These are phyloP conservation scores for Polytrichum formosum DNA, from an alignment of 225 moss, liverwort and hornwort genomes.

Conservation along the genomic window DNA sequence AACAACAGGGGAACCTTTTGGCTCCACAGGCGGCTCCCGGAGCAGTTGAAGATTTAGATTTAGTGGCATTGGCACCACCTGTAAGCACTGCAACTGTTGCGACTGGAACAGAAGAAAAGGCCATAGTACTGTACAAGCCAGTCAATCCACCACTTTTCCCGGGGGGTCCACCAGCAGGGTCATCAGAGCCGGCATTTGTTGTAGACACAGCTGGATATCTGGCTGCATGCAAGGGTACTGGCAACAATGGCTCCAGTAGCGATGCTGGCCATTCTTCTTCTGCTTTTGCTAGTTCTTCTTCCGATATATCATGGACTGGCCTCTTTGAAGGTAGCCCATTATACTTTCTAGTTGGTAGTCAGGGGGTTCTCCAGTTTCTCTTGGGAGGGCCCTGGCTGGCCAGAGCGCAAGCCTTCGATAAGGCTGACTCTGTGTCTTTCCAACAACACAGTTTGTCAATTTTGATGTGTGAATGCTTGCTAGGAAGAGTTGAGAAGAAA, in stretches of 20 bases:
- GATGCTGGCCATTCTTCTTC: conserved; percentile 64
- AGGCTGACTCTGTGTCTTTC: conserved; percentile 14
- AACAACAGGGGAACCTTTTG: conserved; percentile 12
- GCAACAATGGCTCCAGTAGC: conserved; percentile 56
- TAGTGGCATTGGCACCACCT: conserved; percentile 20
- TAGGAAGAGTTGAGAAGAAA: too few relatives aligned
- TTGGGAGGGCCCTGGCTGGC: conserved; percentile 35
- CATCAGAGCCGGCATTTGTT: conserved; percentile 47
- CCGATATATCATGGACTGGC: conserved; percentile 78
- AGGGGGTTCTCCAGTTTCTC: conserved; percentile 21
- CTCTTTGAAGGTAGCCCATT: conserved; percentile 92
- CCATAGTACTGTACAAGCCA: conserved; percentile 71
- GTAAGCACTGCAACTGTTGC: conserved; percentile 13
- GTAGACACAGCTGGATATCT: conserved; percentile 45
- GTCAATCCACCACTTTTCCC: conserved; percentile 66
- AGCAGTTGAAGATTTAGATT: background rate
- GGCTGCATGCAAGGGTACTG: conserved; percentile 85
- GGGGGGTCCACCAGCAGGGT: conserved; percentile 67
- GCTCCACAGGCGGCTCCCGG: conserved; percentile 14
- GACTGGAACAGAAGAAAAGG: conserved; percentile 35
- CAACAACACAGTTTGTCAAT: background rate
- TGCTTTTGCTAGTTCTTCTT: conserved; percentile 78
- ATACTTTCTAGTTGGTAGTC: conserved; percentile 53
- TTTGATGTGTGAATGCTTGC: background rate
- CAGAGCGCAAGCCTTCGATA: conserved; percentile 11